A percentile compares a stretch with the other conserved stretches of the same genome.
Conservation (phyloP, 1,284 basidiomycete species). For the Sporisorium sorghi region DNA sequence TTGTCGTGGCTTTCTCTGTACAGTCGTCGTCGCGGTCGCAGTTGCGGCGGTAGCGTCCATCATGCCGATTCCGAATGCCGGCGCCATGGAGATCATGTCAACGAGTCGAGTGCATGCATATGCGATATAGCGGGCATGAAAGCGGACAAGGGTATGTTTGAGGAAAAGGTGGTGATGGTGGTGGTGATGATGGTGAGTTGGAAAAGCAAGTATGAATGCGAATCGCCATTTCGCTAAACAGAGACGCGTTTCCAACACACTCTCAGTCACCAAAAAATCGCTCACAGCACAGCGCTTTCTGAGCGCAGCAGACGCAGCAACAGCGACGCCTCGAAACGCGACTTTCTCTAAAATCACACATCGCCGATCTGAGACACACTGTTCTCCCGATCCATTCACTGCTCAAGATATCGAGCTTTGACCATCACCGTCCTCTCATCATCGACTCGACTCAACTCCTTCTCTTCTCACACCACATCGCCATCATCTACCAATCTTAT, state of each 20-base stretch:
- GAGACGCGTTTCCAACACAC: constrained; percentile 22
- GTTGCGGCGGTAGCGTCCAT: constrained; percentile 9
- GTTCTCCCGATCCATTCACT: not conserved
- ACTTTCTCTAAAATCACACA: constrained; percentile 1
- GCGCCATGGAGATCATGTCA: constrained; percentile 11
- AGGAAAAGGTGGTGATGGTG: constrained; percentile 5
- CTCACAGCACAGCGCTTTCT: constrained; percentile 8
- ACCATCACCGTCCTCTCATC: constrained; percentile 7
- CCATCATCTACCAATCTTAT: too few species aligned
- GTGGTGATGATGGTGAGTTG: not conserved
- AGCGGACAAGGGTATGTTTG: not conserved
- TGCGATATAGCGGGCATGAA: not conserved
- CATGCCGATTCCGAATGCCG: constrained; percentile 7
- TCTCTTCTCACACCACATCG: not conserved
- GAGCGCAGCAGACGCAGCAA: not conserved
- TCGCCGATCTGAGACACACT: constrained; percentile 3
- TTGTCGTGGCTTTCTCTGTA: constrained; percentile 11
- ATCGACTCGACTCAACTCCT: not conserved
- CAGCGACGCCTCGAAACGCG: constrained; percentile 11
- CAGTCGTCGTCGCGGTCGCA: not conserved
- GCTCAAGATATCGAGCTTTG: not conserved
- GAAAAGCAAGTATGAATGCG: not conserved
- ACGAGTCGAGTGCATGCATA: not conserved
- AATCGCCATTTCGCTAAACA: not conserved
- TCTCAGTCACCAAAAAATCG: not conserved